Evolutionary conservation across 441 rosid genomes (phyloP).

Genomic region (Viola pubescens): DNA sequence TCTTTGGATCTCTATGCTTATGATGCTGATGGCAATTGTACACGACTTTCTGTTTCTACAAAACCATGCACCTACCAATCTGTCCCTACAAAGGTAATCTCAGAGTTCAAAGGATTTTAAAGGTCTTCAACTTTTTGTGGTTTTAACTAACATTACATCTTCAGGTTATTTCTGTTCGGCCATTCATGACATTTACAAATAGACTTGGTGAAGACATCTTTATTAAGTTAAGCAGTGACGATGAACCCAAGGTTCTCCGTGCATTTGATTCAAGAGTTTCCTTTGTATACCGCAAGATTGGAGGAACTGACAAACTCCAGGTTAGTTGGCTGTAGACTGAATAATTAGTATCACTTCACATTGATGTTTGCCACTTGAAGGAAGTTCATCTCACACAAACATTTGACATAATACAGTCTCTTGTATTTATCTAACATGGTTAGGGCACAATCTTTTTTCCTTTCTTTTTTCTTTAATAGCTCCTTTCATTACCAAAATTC

Average conservation of each 20-base stretch:
- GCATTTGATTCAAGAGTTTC: conserved; percentile 79
- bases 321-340: conserved; percentile 29
- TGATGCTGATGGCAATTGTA: conserved; percentile 67
- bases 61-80: conserved; percentile 81
- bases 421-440: no score
- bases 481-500: no score
- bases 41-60: conserved; percentile 78
- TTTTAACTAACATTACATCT: conserved; percentile 11
- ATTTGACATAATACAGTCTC: no score
- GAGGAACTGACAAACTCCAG: conserved; percentile 76
- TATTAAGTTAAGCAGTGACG: conserved; percentile 64
- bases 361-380: neutral
- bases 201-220: conserved; percentile 80
- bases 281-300: conserved; percentile 47
- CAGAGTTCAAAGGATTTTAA: neutral
- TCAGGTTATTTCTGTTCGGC: conserved; percentile 88
- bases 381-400: neutral
- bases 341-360: neutral
- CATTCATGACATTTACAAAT: conserved; percentile 94
- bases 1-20: conserved; percentile 78
- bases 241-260: conserved; percentile 74
- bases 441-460: no score
- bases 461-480: no score
- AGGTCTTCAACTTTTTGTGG: neutral
- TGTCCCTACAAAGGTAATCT: conserved; percentile 82